A percentile compares a stretch with the other conserved stretches of the same genome.
These are phyloP conservation scores for Dentipellis fragilis DNA, from an alignment of 768 basidiomycete species.

Conservation along the genomic window DNA sequence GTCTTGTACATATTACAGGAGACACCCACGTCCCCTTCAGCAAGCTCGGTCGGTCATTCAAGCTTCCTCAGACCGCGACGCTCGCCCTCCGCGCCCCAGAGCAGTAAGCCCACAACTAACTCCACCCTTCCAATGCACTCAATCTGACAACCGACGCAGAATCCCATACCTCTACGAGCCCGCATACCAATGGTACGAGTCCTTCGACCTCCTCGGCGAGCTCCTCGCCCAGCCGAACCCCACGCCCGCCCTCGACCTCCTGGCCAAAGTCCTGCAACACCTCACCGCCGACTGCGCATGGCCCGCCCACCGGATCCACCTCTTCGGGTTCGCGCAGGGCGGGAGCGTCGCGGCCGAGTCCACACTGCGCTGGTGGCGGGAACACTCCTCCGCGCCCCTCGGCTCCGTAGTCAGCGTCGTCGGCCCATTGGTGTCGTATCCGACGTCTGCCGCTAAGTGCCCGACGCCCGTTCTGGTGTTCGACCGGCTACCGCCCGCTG, in stretches of 20 bases:
- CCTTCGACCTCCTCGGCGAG: constrained; percentile 75
- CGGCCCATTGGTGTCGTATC: constrained; percentile 73
- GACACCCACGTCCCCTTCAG: constrained; percentile 75
- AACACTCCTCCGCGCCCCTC: constrained; percentile 23
- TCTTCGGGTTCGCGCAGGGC: constrained; percentile 86
- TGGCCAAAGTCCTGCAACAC: constrained; percentile 43
- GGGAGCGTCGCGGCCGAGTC: constrained; percentile 70
- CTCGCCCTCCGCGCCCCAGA: constrained; percentile 76
- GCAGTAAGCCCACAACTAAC: constrained; percentile 34
- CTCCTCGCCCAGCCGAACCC: constrained; percentile 64
- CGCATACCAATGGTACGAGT: constrained; percentile 80
- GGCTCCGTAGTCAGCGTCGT: constrained; percentile 62
- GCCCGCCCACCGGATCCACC: constrained; percentile 61
- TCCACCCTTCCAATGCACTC: neutral
- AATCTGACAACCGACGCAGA: constrained; percentile 32
- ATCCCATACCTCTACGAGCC: constrained; percentile 72
- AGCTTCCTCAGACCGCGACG: constrained; percentile 83
- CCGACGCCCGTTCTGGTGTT: constrained; percentile 56
- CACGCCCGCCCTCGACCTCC: constrained; percentile 47
- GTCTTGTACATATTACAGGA: constrained; percentile 33
- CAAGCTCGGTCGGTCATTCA: constrained; percentile 60
- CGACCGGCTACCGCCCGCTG: constrained; percentile 40
- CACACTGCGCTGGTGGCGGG: constrained; percentile 40
- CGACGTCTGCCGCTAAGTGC: constrained; percentile 41
- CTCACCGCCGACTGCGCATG: constrained; percentile 55